Conservation (phyloP, 176 grass and related monocot genomes). For the Paspalum notatum region DNA sequence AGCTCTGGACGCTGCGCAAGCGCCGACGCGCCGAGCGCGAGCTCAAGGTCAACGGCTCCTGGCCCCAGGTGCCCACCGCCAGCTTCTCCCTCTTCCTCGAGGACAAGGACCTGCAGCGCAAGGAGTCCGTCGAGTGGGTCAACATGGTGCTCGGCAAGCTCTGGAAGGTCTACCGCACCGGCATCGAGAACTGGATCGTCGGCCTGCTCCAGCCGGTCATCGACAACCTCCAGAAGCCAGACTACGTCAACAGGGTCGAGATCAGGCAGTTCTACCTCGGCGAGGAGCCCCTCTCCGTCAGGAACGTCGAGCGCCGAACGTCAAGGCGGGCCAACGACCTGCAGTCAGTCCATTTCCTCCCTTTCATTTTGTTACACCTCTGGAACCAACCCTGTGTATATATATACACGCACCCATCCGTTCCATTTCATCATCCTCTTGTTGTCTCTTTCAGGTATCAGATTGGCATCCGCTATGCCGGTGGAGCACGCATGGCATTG, state of each 20-base stretch:
- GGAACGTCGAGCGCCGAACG: slow-evolving; percentile 90
- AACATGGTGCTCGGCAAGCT: slow-evolving; percentile 99
- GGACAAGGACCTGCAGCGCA: slow-evolving; percentile 97
- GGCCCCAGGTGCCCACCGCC: slow-evolving; percentile 92
- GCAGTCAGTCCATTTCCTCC: slow-evolving; percentile 57
- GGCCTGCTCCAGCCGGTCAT: slow-evolving; percentile 92
- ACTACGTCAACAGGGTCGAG: slow-evolving; percentile 92
- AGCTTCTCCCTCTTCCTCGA: slow-evolving; percentile 94
- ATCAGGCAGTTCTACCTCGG: slow-evolving; percentile 96
- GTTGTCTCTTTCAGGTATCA: slow-evolving; percentile 64
- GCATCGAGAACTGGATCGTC: slow-evolving; percentile 91
- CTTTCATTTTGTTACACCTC: background rate
- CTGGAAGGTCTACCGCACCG: slow-evolving; percentile 94
- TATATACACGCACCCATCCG: background rate
- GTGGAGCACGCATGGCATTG: slow-evolving; percentile 85
- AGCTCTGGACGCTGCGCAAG: slow-evolving; percentile 78
- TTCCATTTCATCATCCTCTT: background rate
- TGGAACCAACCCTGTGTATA: too few species aligned
- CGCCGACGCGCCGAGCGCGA: slow-evolving; percentile 64
- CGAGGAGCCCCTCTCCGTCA: slow-evolving; percentile 83
- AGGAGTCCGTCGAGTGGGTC: slow-evolving; percentile 99
- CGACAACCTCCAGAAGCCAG: slow-evolving; percentile 84
- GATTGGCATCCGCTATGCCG: slow-evolving; percentile 92
- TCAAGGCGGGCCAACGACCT: slow-evolving; percentile 83
- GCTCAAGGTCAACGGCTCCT: slow-evolving; percentile 72